A percentile compares a stretch with the other conserved stretches of the same genome.
Evolutionary conservation across 768 basidiomycete species (phyloP).

Genomic region (Amanita fuliginea): DNA sequence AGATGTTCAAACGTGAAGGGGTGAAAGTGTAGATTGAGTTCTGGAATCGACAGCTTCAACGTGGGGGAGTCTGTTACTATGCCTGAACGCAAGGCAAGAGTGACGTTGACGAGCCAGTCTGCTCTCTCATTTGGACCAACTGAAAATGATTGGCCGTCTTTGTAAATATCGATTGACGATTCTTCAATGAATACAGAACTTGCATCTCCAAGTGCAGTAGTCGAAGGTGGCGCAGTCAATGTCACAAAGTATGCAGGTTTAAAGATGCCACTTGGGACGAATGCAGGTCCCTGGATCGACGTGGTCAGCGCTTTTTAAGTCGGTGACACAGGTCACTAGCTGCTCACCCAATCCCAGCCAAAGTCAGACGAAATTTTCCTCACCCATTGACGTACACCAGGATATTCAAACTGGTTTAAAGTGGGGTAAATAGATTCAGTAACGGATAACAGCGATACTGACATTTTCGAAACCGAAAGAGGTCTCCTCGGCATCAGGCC

Average conservation of each 20-base stretch:
- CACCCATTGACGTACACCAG: conserved; percentile 34
- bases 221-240: conserved; percentile 15
- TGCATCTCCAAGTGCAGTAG: conserved; percentile 10
- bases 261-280: conserved; percentile 42
- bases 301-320: not conserved
- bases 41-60: conserved; percentile 33
- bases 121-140: conserved; percentile 33
- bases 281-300: conserved; percentile 36
- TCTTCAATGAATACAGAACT: conserved; percentile 35
- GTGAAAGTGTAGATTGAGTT: conserved; percentile 29
- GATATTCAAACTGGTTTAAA: conserved; percentile 33
- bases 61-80: conserved; percentile 21
- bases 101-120: conserved; percentile 46
- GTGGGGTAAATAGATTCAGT: not conserved
- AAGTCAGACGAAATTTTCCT: conserved; percentile 45
- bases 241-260: conserved; percentile 45
- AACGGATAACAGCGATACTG: conserved; percentile 5
- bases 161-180: conserved; percentile 43
- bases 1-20: conserved; percentile 17
- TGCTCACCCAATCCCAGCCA: conserved; percentile 49
- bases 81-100: conserved; percentile 34
- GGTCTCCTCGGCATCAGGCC: conserved; percentile 36
- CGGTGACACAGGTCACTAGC: not conserved
- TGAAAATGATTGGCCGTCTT: conserved; percentile 36
- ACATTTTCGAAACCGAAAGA: conserved; percentile 24